Evolutionary conservation across 2,329 filamentous ascomycete species (phyloP), one percentile per base, ranked within the genome.

Genomic region (Diaporthe australafricana): DNA sequence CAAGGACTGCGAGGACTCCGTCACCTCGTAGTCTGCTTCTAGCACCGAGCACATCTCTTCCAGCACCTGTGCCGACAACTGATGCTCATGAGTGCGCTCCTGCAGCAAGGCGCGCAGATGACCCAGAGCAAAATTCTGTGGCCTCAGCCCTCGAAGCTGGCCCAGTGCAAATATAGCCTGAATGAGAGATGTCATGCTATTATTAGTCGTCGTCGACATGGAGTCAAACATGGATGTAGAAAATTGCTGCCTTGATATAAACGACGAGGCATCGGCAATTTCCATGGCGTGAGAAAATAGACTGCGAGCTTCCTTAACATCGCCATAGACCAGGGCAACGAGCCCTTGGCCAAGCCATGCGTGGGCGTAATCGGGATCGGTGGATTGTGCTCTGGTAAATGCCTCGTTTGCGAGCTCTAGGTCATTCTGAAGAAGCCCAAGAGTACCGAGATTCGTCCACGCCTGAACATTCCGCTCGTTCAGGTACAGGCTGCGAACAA

Each of bases 221-320:
- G 94, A 87, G 77, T 99, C 96, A 79, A 99, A 98, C 60, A 93
- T 87, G 1, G 94, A 93, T 0, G 92, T 84, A 0, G 94, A 88
- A 79, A 95, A 98, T 79, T 96, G 93, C 38, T 92, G 89, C 79
- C 95, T 93, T 0, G 92, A 90, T 5, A 94, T 85, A 2, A 91
- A 80, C 0, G 92, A 91, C 0, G 93, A 93, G 0, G 94, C 92
- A 73, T 94, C 93, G 0, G 94, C 91, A 62, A 99, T 96, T 74
- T 97, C 95, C 84, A 98, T 96, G 0, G 96, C 96, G 79, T 99
- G 96, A 1, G 94, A 95, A 79, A 98, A 98, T 12, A 98, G 88
- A 14, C 91, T 91, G 27, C 94, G 88, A 1, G 96, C 95, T 65
- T 73, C 72, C 73, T 89, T 90, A 0, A 84, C 77, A 74, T 97